A percentile compares a stretch with the other conserved stretches of the same genome.
phyloP scores from a whole-genome alignment of 768 basidiomycete genomes.

The Cystofilobasidium bisporidii region DNA sequence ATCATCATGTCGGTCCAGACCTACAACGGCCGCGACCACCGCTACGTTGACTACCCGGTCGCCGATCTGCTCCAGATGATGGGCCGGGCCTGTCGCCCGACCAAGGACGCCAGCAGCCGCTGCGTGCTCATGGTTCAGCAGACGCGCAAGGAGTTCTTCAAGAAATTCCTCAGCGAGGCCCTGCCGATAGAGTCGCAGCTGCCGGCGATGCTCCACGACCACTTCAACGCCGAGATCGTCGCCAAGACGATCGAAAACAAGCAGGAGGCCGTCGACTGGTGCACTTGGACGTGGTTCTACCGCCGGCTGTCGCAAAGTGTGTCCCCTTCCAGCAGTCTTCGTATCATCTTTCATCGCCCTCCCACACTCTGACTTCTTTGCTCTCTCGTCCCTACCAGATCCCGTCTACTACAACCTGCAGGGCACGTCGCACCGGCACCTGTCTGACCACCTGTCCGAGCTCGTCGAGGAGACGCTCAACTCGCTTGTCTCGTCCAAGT shows the following conservation, averaged over 20 bases:
- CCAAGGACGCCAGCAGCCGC: conserved; percentile 75
- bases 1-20: conserved; percentile 98
- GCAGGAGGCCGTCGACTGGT: conserved; percentile 81
- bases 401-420: conserved; percentile 44
- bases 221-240: conserved; percentile 95
- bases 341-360: too few relatives aligned
- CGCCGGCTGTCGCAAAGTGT: conserved; percentile 82
- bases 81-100: conserved; percentile 90
- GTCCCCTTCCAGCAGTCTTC: too few relatives aligned
- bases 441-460: conserved; percentile 92
- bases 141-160: conserved; percentile 96
- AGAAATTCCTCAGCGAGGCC: conserved; percentile 95
- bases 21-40: conserved; percentile 94
- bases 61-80: conserved; percentile 99
- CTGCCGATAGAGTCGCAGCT: conserved; percentile 93
- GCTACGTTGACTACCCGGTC: conserved; percentile 94
- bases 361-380: conserved; percentile 33
- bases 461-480: conserved; percentile 85
- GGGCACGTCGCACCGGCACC: conserved; percentile 88
- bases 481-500: conserved; percentile 88
- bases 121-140: conserved; percentile 97
- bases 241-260: conserved; percentile 99
- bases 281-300: conserved; percentile 98
- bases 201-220: conserved; percentile 86
- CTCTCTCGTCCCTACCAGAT: conserved; percentile 14